Conservation (phyloP, 306 rosid genomes). For the Pyrus communis region DNA sequence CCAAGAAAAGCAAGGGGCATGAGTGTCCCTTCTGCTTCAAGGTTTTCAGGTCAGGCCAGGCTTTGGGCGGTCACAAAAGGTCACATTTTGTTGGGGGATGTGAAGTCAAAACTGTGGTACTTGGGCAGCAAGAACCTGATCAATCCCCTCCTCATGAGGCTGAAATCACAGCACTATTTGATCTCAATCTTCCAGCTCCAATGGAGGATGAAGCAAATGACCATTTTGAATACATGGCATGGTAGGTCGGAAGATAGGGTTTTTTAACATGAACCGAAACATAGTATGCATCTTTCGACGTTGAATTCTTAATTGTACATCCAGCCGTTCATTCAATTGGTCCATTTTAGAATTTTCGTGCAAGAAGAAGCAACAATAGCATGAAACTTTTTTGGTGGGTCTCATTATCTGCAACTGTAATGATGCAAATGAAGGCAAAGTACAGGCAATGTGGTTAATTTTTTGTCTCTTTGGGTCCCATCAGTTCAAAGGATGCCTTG, state of each 20-base stretch:
- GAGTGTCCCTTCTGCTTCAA: conserved; percentile 84
- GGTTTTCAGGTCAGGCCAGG: conserved; percentile 81
- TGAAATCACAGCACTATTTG: conserved; percentile 46
- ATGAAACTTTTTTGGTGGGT: conserved; percentile 20
- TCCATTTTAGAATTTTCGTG: neutral
- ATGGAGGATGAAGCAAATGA: conserved; percentile 46
- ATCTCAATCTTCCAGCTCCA: conserved; percentile 91
- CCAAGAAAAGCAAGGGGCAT: conserved; percentile 61
- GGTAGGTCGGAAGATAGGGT: conserved; percentile 5
- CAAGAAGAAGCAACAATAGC: conserved; percentile 8
- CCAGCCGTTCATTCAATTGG: neutral
- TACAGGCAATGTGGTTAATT: conserved; percentile 33
- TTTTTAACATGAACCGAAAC: neutral
- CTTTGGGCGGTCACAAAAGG: conserved; percentile 95
- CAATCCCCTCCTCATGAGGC: conserved; percentile 11
- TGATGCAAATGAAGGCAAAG: conserved; percentile 31
- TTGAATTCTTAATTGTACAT: neutral
- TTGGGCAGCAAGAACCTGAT: conserved; percentile 37
- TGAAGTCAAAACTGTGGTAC: conserved; percentile 45
- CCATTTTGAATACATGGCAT: conserved; percentile 27
- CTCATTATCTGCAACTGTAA: conserved; percentile 14
- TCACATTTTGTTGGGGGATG: conserved; percentile 79
- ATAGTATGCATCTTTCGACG: neutral
- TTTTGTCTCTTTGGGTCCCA: conserved; percentile 15
- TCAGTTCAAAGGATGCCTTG: conserved; percentile 27